Evolutionary conservation across 202 grass and related monocot species (phyloP).

Genomic region (Zizania palustris): DNA sequence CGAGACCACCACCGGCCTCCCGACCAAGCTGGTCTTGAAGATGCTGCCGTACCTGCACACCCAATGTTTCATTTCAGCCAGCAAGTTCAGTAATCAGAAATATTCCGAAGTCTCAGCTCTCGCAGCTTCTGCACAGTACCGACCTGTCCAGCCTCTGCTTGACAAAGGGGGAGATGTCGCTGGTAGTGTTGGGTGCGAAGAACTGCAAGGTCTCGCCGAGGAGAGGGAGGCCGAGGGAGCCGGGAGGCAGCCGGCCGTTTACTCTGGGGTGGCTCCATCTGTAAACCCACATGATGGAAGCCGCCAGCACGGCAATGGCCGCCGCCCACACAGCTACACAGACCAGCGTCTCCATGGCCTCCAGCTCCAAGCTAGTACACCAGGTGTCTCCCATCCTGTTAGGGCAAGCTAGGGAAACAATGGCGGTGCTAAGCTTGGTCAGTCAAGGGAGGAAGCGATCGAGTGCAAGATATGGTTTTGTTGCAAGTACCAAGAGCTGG

Average conservation of each 20-base stretch:
- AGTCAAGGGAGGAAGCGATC: conserved; percentile 41
- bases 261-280: conserved; percentile 69
- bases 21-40: conserved; percentile 84
- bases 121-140: not conserved
- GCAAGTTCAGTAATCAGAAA: not conserved
- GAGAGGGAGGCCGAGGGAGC: conserved; percentile 73
- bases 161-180: conserved; percentile 62
- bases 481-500: conserved; percentile 37
- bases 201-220: conserved; percentile 74
- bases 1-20: conserved; percentile 59
- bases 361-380: not conserved
- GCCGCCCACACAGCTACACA: conserved; percentile 33
- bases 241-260: conserved; percentile 66
- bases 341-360: conserved; percentile 38
- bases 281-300: conserved; percentile 45
- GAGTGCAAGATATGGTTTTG: conserved; percentile 41
- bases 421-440: conserved; percentile 6
- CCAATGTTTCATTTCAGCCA: not conserved
- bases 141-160: conserved; percentile 59
- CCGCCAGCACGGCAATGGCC: conserved; percentile 34
- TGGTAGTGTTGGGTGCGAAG: conserved; percentile 68
- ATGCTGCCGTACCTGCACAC: conserved; percentile 43
- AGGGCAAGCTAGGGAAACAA: conserved; percentile 4
- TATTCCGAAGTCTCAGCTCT: too few species aligned
- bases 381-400: not conserved